These are phyloP conservation scores for Metschnikowia santaceciliae DNA, from an alignment of 805 yeast genomes.

Conservation along the genomic window DNA sequence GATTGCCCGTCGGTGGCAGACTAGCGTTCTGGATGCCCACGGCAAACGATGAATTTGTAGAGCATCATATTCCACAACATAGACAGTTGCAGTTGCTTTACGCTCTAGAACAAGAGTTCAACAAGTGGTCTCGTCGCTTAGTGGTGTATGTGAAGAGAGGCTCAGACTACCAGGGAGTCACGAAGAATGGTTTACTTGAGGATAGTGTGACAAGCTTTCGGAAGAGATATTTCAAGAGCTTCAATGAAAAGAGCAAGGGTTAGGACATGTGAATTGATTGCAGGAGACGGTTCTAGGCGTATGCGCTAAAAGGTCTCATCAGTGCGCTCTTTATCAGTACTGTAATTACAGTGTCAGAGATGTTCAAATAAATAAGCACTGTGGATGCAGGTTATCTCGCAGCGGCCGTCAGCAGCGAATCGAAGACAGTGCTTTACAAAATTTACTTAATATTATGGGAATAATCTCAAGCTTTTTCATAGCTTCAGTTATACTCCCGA, in stretches of 20 bases:
- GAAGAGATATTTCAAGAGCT: constrained; percentile 71
- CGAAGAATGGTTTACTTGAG: constrained; percentile 42
- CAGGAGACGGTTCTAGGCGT: background rate
- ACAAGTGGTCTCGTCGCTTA: constrained; percentile 89
- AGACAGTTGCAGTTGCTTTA: constrained; percentile 63
- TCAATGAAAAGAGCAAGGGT: constrained; percentile 37
- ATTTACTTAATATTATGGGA: background rate
- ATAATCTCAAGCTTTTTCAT: background rate
- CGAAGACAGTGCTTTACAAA: background rate
- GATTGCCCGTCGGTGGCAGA: constrained; percentile 73
- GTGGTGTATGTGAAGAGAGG: constrained; percentile 73
- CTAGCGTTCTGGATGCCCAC: constrained; percentile 98
- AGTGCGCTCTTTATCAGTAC: constrained; percentile 15
- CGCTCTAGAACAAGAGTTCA: constrained; percentile 80
- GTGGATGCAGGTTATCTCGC: background rate
- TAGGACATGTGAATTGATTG: background rate
- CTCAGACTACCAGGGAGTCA: constrained; percentile 45
- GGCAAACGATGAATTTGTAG: constrained; percentile 77
- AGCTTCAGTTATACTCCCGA: no score
- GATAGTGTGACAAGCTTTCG: constrained; percentile 57
- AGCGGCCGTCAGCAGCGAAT: background rate
- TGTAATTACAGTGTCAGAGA: background rate
- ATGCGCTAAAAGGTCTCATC: constrained; percentile 16
- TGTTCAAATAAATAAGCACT: background rate
- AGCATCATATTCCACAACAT: constrained; percentile 75